Percentiles rank a stretch among this genome's conserved stretches.
Conservation (phyloP, 2,329 filamentous ascomycete genomes). For the Tolypocladium inflatum region DNA sequence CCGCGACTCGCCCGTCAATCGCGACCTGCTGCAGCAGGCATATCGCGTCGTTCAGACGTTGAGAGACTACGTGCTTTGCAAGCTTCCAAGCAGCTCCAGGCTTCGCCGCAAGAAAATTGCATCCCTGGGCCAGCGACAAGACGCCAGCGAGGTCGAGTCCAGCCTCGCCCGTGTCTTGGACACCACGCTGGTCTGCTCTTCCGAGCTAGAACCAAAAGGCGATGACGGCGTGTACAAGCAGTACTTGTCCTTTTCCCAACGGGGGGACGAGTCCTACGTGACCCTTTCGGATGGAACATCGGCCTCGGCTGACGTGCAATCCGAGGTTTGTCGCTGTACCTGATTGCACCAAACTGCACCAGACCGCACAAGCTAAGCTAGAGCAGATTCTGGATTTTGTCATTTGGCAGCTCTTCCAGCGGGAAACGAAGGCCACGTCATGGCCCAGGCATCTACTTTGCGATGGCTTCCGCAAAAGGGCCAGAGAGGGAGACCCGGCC, state of each 20-base stretch:
- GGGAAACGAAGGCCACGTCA: slow-evolving; percentile 29
- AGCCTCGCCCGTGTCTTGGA: slow-evolving; percentile 55
- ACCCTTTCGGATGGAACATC: slow-evolving; percentile 38
- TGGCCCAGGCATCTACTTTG: slow-evolving; percentile 69
- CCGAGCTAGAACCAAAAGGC: slow-evolving; percentile 13
- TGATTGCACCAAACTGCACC: background rate
- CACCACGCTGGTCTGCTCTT: slow-evolving; percentile 54
- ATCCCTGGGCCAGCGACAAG: slow-evolving; percentile 25
- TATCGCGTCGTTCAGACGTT: slow-evolving; percentile 59
- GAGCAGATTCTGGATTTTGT: slow-evolving; percentile 66
- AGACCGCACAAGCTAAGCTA: slow-evolving; percentile 5
- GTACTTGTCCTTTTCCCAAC: slow-evolving; percentile 54
- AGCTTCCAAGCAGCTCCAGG: slow-evolving; percentile 58
- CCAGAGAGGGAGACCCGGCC: slow-evolving; percentile 16
- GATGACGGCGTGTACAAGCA: slow-evolving; percentile 39
- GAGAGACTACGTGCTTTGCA: slow-evolving; percentile 58
- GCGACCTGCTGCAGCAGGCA: slow-evolving; percentile 59
- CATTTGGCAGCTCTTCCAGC: slow-evolving; percentile 68
- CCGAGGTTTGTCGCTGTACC: slow-evolving; percentile 41
- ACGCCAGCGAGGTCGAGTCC: slow-evolving; percentile 22
- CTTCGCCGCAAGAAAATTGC: slow-evolving; percentile 48
- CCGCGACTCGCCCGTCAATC: slow-evolving; percentile 23
- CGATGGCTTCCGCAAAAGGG: slow-evolving; percentile 62
- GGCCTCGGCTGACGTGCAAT: slow-evolving; percentile 44
- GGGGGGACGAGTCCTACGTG: slow-evolving; percentile 46